A percentile compares a stretch with the other conserved stretches of the same genome.
Evolutionary conservation across 2,329 filamentous ascomycete species (phyloP).

Genomic region (Pyrenochaeta sp.): DNA sequence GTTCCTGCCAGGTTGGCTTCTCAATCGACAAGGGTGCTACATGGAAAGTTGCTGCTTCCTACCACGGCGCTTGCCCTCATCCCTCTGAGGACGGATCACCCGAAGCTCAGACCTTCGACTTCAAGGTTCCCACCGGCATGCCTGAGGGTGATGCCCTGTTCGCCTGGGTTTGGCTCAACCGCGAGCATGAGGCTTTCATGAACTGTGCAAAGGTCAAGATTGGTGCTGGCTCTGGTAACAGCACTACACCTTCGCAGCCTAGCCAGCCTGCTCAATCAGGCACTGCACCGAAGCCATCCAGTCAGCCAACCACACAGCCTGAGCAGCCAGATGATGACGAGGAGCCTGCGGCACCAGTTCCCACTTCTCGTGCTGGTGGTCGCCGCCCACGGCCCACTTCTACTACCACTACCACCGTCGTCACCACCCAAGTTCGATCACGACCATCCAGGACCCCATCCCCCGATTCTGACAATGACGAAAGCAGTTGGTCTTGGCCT

Average conservation of each 20-base stretch:
- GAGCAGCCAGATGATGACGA: conserved; percentile 8
- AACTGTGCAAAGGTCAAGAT: conserved; percentile 58
- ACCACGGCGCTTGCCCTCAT: conserved; percentile 59
- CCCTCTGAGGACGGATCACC: conserved; percentile 49
- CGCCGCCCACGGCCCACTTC: background rate
- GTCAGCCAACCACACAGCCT: conserved; percentile 8
- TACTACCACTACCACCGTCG: conserved; percentile 14
- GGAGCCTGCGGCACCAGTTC: conserved; percentile 2
- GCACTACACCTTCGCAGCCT: conserved; percentile 18
- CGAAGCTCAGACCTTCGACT: conserved; percentile 55
- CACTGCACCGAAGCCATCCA: conserved; percentile 2
- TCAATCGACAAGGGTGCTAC: conserved; percentile 54
- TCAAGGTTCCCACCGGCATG: conserved; percentile 55
- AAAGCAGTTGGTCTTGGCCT: background rate
- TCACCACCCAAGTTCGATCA: conserved; percentile 7
- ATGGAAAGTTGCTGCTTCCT: conserved; percentile 56
- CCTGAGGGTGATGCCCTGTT: conserved; percentile 54
- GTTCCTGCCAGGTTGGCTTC: conserved; percentile 58
- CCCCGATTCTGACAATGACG: conserved; percentile 7
- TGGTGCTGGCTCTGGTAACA: conserved; percentile 29
- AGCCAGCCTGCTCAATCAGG: conserved; percentile 9
- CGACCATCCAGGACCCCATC: conserved; percentile 8
- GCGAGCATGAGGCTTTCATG: conserved; percentile 57
- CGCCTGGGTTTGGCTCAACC: conserved; percentile 59
- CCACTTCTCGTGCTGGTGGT: background rate